Conservation (phyloP, 225 moss, liverwort and hornwort species). For the Asterella californica region DNA sequence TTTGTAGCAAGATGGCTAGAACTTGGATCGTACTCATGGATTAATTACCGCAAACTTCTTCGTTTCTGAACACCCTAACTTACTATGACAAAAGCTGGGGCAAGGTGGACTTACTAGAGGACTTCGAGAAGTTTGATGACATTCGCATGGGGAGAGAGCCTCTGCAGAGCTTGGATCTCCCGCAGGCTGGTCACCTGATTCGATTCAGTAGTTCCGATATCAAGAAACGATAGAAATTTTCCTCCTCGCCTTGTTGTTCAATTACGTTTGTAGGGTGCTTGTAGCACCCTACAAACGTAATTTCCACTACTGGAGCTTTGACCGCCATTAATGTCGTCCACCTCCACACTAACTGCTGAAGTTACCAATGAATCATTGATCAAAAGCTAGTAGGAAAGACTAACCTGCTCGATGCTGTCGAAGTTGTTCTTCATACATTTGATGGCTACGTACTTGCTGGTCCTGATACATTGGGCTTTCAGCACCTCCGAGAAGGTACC, state of each 20-base stretch:
- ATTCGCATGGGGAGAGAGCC: slow-evolving; percentile 96
- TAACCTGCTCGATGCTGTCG: slow-evolving; percentile 86
- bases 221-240: not conserved
- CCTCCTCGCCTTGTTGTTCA: not conserved
- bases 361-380: not conserved
- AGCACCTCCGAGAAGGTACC: slow-evolving; percentile 98
- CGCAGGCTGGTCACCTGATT: slow-evolving; percentile 84
- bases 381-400: not conserved
- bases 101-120: slow-evolving; percentile 59
- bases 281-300: not conserved
- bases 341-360: not conserved
- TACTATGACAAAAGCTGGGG: not conserved
- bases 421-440: slow-evolving; percentile 99
- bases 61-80: not conserved
- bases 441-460: slow-evolving; percentile 95
- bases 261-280: not conserved
- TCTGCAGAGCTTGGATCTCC: slow-evolving; percentile 93
- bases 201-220: slow-evolving; percentile 11
- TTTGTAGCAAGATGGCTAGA: not conserved
- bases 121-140: slow-evolving; percentile 96
- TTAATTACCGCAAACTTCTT: not conserved
- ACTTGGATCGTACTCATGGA: not conserved
- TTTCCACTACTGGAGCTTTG: not conserved
- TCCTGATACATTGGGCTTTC: slow-evolving; percentile 99
- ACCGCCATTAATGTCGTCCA: not conserved